Base-by-base conservation (phyloP, 1,139 yeast genomes). In the Zygotorulaspora mrakii region DNA sequence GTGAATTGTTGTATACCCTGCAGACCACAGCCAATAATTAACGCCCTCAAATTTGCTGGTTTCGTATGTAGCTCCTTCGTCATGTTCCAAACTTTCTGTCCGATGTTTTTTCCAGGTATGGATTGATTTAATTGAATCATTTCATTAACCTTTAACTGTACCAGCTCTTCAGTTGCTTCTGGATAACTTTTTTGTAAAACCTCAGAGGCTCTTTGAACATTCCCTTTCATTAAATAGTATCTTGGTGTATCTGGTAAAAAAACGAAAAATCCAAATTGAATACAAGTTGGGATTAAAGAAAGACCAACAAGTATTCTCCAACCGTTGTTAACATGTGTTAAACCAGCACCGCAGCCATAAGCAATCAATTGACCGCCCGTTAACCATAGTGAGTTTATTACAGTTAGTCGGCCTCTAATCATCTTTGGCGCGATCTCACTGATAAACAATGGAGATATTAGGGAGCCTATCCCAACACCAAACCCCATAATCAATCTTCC, bases 231-330 rank as follows among this genome's bases (percentile, higher is more conserved):
- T 36, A 89, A 80, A 53, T 88, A 80, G 64, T 68, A 91, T 61
- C 98, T 76, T 40, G 98, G 97, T 10, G 97, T 88, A 59, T 91
- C 98, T 6, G 98, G 97, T 62, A 91, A 74, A 69, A 86, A 88
- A 60, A 79, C 66, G 62, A 91, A 89, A 40, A 86, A 71, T 13
- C 71, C 70, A 62, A 85, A 76, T 66, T 91, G 98, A 27, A 79
- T 45, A 18, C 76, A 81, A 3, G 96, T 86, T 6, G 98, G 97
- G 16, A 89, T 76, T 70, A 89, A 74, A 42, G 96, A 83, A 35
- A 89, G 68, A 1, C 96, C 97, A 25, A 89, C 96, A 27, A 88
- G 73, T 33, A 87, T 77, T 64, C 96, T 76, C 98, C 98, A 89
- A 40, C 97, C 97, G 55, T 86, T 81, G 46, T 72, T 53, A 22